Evolutionary conservation across 2,329 filamentous ascomycete species (phyloP).

Genomic region (Xylariales sp.): DNA sequence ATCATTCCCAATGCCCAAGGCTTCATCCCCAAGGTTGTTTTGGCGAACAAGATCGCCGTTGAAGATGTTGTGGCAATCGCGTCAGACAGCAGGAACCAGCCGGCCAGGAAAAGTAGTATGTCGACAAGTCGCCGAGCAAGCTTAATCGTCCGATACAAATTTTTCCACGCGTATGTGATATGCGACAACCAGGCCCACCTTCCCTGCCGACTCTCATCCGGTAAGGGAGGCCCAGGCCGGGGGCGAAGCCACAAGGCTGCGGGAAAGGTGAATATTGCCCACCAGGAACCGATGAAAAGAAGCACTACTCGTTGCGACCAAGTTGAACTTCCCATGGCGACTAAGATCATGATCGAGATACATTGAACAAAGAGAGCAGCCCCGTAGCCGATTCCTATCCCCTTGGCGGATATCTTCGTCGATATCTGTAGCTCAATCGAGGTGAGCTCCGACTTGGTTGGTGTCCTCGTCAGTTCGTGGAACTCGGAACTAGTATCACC

Average conservation of each 20-base stretch:
- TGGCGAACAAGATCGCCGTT: constrained; percentile 92
- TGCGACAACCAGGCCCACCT: constrained; percentile 60
- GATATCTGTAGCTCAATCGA: constrained; percentile 71
- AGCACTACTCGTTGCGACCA: constrained; percentile 84
- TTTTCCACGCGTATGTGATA: constrained; percentile 78
- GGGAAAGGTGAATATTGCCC: constrained; percentile 86
- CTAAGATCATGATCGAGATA: constrained; percentile 70
- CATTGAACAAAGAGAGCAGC: constrained; percentile 83
- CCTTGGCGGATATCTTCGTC: constrained; percentile 84
- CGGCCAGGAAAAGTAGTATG: constrained; percentile 72
- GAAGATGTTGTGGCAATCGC: constrained; percentile 92
- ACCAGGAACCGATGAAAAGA: constrained; percentile 85
- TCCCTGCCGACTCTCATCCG: constrained; percentile 34
- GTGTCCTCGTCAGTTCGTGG: constrained; percentile 30
- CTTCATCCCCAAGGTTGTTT: constrained; percentile 86
- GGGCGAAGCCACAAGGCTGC: constrained; percentile 82
- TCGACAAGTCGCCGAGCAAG: constrained; percentile 70
- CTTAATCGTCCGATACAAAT: constrained; percentile 73
- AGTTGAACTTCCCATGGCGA: constrained; percentile 68
- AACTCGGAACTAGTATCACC: constrained; percentile 24
- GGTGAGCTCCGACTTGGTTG: constrained; percentile 48
- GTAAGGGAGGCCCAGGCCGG: constrained; percentile 79
- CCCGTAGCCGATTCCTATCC: constrained; percentile 90
- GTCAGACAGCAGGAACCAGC: constrained; percentile 94
- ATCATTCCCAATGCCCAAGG: constrained; percentile 86